Percentiles rank a stretch among this genome's conserved stretches.
Conservation (phyloP, 2,329 filamentous ascomycete genomes). For the Passalora sequoiae region DNA sequence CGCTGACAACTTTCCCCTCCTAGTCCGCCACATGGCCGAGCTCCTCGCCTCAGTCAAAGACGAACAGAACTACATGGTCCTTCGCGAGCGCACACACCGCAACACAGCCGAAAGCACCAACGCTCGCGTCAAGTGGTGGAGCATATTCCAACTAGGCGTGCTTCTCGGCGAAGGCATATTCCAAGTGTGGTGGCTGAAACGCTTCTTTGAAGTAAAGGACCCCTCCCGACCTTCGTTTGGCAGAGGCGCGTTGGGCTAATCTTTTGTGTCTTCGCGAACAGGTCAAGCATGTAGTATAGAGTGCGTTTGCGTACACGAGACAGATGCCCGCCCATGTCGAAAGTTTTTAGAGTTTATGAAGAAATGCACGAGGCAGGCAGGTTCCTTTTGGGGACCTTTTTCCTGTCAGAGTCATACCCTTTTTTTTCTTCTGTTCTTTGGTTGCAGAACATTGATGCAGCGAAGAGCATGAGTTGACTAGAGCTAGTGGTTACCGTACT, state of each 20-base stretch:
- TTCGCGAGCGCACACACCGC: slow-evolving; percentile 91
- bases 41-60: slow-evolving; percentile 90
- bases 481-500: no score
- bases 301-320: slow-evolving; percentile 1
- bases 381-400: no score
- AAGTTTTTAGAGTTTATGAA: no score
- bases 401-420: no score
- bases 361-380: no score
- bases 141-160: slow-evolving; percentile 87
- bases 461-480: no score
- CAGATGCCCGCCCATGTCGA: no score
- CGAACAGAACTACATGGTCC: slow-evolving; percentile 93
- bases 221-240: slow-evolving; percentile 26
- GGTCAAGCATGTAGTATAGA: slow-evolving; percentile 38
- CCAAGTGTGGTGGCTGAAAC: slow-evolving; percentile 98
- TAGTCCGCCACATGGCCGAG: slow-evolving; percentile 78
- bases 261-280: slow-evolving; percentile 24
- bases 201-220: slow-evolving; percentile 56
- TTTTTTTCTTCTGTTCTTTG: no score
- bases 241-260: slow-evolving; percentile 30
- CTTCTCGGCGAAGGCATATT: slow-evolving; percentile 89
- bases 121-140: slow-evolving; percentile 98
- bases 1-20: no score
- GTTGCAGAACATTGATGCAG: no score
- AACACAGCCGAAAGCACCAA: slow-evolving; percentile 99